Evolutionary conservation across 306 rosid species (phyloP).

Genomic region (Trifolium dubium): DNA sequence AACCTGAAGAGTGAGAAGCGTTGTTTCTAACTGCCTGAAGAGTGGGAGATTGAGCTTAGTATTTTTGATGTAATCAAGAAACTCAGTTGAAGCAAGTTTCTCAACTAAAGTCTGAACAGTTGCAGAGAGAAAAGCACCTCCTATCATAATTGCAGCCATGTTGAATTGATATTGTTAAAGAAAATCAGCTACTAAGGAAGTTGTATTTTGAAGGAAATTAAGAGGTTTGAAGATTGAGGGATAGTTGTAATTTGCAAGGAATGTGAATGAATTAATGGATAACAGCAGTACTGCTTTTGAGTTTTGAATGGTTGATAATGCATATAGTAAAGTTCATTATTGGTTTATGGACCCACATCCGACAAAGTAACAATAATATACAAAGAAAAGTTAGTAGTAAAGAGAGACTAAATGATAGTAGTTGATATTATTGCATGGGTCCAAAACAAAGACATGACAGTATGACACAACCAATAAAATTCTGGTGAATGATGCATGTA

Average conservation of each 20-base stretch:
- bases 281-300: background rate
- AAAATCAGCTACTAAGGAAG: too few species aligned
- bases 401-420: too few species aligned
- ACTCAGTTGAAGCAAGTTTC: background rate
- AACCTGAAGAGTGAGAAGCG: background rate
- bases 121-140: slow-evolving; percentile 25
- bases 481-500: background rate
- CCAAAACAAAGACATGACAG: background rate
- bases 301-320: background rate
- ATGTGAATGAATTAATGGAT: background rate
- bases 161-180: background rate
- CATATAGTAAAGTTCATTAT: too few species aligned
- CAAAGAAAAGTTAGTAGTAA: too few species aligned
- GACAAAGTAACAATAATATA: too few species aligned
- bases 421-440: background rate
- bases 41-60: background rate
- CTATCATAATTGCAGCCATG: slow-evolving; percentile 16
- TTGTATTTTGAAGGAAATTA: too few species aligned
- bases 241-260: background rate
- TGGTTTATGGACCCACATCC: too few species aligned
- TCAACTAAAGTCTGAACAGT: background rate
- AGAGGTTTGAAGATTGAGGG: background rate
- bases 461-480: too few species aligned
- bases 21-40: background rate
- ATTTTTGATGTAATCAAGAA: slow-evolving; percentile 14